A percentile compares a stretch with the other conserved stretches of the same genome.
Conservation (phyloP, 768 basidiomycete species). For the Kondoa subrosea region DNA sequence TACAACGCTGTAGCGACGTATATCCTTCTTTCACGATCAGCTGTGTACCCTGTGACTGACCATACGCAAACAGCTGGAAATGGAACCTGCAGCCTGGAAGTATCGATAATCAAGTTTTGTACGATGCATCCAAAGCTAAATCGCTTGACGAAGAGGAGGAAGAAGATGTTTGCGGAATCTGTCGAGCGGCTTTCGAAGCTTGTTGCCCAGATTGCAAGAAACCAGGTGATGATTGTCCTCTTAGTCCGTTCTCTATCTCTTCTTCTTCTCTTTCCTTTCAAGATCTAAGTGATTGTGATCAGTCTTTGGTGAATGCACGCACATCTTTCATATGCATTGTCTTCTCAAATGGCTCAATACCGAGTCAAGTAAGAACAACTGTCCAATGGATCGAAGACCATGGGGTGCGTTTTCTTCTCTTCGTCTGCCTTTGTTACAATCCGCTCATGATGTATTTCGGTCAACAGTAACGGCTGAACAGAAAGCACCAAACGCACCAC, state of each 20-base stretch:
- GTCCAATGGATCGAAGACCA: conserved; percentile 89
- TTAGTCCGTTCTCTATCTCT: conserved; percentile 45
- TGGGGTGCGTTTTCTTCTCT: conserved; percentile 40
- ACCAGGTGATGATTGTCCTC: conserved; percentile 86
- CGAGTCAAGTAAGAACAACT: conserved; percentile 69
- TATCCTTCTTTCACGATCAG: background rate
- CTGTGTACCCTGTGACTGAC: background rate
- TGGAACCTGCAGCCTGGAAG: conserved; percentile 6
- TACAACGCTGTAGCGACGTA: conserved; percentile 6
- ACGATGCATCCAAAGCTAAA: conserved; percentile 14
- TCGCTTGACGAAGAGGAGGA: conserved; percentile 36
- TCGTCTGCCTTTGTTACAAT: too few species aligned
- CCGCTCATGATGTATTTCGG: too few species aligned
- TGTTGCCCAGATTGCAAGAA: conserved; percentile 92
- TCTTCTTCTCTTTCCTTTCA: background rate
- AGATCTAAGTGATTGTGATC: background rate
- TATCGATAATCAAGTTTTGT: background rate
- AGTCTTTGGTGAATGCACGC: conserved; percentile 98
- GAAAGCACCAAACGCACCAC: background rate
- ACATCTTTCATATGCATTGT: conserved; percentile 98
- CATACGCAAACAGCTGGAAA: background rate
- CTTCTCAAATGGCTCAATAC: conserved; percentile 90
- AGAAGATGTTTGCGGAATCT: conserved; percentile 66
- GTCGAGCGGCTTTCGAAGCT: conserved; percentile 77
- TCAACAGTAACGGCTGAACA: background rate